A percentile compares a stretch with the other conserved stretches of the same genome.
phyloP scores from a whole-genome alignment of 768 basidiomycete species.

The Rhizopogon vesiculosus region DNA sequence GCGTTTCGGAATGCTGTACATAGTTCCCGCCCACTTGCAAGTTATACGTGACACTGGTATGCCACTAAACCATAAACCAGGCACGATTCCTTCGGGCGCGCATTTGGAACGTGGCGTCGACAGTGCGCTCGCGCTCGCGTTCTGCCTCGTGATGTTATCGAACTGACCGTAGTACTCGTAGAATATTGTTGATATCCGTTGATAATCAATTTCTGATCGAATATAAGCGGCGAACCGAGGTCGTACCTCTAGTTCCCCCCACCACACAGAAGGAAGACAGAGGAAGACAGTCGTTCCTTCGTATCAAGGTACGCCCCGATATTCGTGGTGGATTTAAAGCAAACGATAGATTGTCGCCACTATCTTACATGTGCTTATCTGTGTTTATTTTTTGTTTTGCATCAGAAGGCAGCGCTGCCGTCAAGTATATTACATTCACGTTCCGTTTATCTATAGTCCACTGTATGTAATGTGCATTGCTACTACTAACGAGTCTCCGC shows the following conservation, averaged over 20 bases:
- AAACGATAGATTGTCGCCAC: neutral
- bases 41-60: too few relatives aligned
- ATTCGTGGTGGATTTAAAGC: neutral
- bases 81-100: neutral
- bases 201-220: neutral
- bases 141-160: too few relatives aligned
- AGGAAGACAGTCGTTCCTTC: too few relatives aligned
- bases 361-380: neutral
- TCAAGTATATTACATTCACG: neutral
- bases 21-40: too few relatives aligned
- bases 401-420: neutral
- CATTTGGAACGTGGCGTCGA: neutral
- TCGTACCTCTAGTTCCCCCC: too few relatives aligned
- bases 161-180: neutral
- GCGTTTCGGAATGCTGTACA: too few relatives aligned
- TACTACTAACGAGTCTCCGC: neutral
- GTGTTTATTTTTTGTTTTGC: neutral
- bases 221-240: neutral
- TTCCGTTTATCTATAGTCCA: neutral
- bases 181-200: too few relatives aligned
- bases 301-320: neutral
- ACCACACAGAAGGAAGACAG: too few relatives aligned
- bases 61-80: neutral
- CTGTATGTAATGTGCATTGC: neutral
- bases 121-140: neutral